Evolutionary conservation across 2,329 filamentous ascomycete species (phyloP).

Genomic region (Ophiostoma australiae): DNA sequence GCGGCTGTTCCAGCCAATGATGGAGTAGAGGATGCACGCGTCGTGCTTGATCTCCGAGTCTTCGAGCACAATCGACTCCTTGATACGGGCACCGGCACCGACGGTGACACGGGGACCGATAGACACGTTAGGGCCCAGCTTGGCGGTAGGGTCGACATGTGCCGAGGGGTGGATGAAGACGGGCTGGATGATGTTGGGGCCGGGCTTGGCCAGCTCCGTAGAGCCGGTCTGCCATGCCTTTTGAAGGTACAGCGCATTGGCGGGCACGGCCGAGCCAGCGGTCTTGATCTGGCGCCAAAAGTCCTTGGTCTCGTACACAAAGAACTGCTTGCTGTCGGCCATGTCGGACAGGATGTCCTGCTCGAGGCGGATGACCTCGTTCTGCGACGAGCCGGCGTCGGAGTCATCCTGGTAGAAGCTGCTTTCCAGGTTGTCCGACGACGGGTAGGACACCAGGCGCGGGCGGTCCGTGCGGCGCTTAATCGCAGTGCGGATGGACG

Average conservation of each 20-base stretch:
- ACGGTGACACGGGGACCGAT: constrained; percentile 84
- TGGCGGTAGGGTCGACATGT: constrained; percentile 85
- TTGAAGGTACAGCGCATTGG: constrained; percentile 93
- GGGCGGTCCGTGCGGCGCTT: constrained; percentile 91
- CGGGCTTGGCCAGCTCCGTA: constrained; percentile 74
- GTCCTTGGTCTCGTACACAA: constrained; percentile 96
- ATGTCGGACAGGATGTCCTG: constrained; percentile 95
- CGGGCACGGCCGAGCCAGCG: constrained; percentile 90
- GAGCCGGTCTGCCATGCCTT: constrained; percentile 83
- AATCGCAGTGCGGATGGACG: constrained; percentile 87
- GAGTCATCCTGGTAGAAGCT: constrained; percentile 60
- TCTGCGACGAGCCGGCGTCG: constrained; percentile 58
- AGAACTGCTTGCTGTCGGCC: constrained; percentile 96
- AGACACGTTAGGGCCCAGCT: constrained; percentile 94
- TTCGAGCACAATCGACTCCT: constrained; percentile 93
- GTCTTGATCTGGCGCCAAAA: constrained; percentile 99
- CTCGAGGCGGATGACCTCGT: constrained; percentile 86
- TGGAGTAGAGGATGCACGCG: constrained; percentile 89
- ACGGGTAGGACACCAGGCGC: constrained; percentile 89
- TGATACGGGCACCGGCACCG: constrained; percentile 83
- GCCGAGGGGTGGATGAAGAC: constrained; percentile 95
- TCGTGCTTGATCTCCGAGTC: constrained; percentile 96
- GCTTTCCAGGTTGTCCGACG: constrained; percentile 83
- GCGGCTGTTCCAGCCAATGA: constrained; percentile 94
- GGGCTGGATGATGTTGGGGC: constrained; percentile 80